Evolutionary conservation across 148 eudicot species (phyloP), one percentile per base, ranked within the genome.

Genomic region (Vaccinium macrocarpon): DNA sequence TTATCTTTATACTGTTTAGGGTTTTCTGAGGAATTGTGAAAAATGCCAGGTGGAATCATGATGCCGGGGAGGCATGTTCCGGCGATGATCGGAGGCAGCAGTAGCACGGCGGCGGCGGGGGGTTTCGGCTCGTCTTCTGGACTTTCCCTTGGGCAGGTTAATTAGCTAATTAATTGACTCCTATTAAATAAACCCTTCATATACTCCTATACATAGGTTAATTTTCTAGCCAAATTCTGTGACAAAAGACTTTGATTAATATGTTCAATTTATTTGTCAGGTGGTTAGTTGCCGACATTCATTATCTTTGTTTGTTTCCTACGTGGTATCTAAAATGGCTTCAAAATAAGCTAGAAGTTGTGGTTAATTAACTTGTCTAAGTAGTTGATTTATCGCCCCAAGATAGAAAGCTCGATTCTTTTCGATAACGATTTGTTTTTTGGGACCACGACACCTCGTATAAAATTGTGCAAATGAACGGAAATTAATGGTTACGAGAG

Each of bases 1-100:
- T 77, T 25, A 10, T 61, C 21, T 21, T 25, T 35, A 0, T 35
- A 38, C 12, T 51, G 64, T 75, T 75, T 79, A 55, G 49, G 48
- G 82, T 57, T 56, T 64, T 57, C 49, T 16, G 48, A 42, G n/a
- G 81, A 51, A 10, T 51, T 7, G 81, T 48, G 78, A 75, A 46
- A 75, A 46, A 74, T 78, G 57, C 61, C 61, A 25, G 81, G 42
- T 27, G 81, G 81, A 78, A 78, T 78, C 42, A 78, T 78, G 81
- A 53, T 78, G 35, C 64, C 81, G 14, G 81, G 32, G 50, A 79
- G 51, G 57, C 46, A 79, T 4, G 57, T 79, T 64, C 70, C 70
- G 19, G 13, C 46, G 32, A n/a, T 61, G 72, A 12, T 38, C 72
- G 82, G 82, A 80, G 19, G 49, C 49, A 14, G 68, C 27, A 52